phyloP scores from a whole-genome alignment of 371 early-diverging fungal genomes.

The Rhizopus arrhizus region DNA sequence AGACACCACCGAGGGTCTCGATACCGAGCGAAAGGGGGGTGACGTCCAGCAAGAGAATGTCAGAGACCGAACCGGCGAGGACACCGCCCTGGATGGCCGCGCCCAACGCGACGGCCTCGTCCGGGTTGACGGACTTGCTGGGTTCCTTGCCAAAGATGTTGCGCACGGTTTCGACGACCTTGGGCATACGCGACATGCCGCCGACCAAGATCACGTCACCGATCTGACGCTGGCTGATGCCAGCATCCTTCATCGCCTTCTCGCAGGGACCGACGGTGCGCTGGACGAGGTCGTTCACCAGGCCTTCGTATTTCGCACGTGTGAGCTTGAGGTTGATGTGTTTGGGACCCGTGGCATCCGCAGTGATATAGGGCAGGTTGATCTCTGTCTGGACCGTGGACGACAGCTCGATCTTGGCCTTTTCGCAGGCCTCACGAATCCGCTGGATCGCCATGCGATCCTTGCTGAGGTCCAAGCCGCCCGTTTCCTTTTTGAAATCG shows the following conservation, averaged over 20 bases:
- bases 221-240: constrained; percentile 73
- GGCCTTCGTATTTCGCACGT: constrained; percentile 86
- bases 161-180: constrained; percentile 89
- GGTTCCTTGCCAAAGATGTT: constrained; percentile 85
- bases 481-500: constrained; percentile 81
- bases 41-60: constrained; percentile 93
- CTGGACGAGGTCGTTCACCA: constrained; percentile 78
- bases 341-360: constrained; percentile 89
- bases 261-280: constrained; percentile 91
- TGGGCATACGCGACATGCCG: constrained; percentile 97
- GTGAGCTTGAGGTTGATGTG: constrained; percentile 90
- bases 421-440: constrained; percentile 92
- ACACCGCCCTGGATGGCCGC: constrained; percentile 95
- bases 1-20: constrained; percentile 93
- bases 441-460: constrained; percentile 87
- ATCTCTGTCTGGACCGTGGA: constrained; percentile 86
- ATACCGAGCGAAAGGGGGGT: constrained; percentile 96
- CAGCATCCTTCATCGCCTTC: constrained; percentile 94
- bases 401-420: constrained; percentile 95
- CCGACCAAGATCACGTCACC: constrained; percentile 97
- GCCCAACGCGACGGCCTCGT: constrained; percentile 97
- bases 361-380: constrained; percentile 90
- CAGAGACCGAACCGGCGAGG: constrained; percentile 84
- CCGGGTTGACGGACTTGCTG: constrained; percentile 90
- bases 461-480: constrained; percentile 64